Evolutionary conservation across 441 rosid species (phyloP).

Genomic region (Rhodomyrtus psidioides): DNA sequence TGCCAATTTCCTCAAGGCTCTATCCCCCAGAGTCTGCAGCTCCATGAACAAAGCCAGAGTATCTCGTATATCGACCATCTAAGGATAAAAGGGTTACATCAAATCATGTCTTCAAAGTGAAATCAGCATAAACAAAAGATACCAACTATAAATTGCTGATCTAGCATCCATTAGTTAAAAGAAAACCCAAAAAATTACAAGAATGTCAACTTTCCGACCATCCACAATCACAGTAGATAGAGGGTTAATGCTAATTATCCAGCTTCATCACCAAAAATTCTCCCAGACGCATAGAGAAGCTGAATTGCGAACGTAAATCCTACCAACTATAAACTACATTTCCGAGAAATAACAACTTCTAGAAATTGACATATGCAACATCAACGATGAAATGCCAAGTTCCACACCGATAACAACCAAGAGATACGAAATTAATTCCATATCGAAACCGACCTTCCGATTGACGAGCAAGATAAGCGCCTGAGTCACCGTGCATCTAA

Average conservation of each 20-base stretch:
- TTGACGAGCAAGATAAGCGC: constrained; percentile 70
- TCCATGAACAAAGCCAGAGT: constrained; percentile 70
- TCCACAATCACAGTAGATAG: neutral
- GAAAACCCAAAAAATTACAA: neutral
- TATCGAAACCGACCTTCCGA: constrained; percentile 32
- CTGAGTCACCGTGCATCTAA: constrained; percentile 59
- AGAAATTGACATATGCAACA: neutral
- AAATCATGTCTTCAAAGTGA: neutral
- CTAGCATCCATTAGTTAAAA: neutral
- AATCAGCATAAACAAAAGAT: neutral
- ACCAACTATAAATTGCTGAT: neutral
- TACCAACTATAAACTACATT: neutral
- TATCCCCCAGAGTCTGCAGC: constrained; percentile 80
- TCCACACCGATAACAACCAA: neutral
- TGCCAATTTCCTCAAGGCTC: constrained; percentile 59
- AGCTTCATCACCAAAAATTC: neutral
- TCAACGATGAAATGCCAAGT: neutral
- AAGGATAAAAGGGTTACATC: neutral
- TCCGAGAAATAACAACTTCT: neutral
- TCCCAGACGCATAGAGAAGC: neutral
- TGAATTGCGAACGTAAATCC: neutral
- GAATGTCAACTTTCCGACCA: neutral
- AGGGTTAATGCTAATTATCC: neutral
- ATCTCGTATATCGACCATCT: constrained; percentile 63
- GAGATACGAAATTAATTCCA: neutral